A percentile compares a stretch with the other conserved stretches of the same genome.
Evolutionary conservation across 2,329 filamentous ascomycete species (phyloP).

Genomic region (Fonsecaea monophora): DNA sequence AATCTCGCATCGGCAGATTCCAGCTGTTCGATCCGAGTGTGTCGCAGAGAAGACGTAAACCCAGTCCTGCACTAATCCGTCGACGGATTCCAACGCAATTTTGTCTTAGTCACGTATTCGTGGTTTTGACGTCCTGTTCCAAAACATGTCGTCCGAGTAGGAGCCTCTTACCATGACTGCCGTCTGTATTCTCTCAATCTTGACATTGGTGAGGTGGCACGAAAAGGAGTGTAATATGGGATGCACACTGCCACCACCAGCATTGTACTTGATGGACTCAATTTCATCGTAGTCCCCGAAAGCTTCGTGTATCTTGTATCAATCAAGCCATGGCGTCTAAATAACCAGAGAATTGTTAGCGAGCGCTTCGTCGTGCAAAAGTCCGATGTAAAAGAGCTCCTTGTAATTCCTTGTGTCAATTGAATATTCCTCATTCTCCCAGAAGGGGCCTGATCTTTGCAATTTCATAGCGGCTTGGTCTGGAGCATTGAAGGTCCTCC

Average conservation of each 20-base stretch:
- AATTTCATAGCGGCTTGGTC: background rate
- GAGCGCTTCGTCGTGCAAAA: too few species aligned
- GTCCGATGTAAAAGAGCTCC: background rate
- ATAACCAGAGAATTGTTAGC: background rate
- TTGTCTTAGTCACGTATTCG: background rate
- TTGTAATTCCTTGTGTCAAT: background rate
- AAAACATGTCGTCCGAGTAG: background rate
- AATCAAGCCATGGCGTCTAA: background rate
- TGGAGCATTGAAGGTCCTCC: background rate
- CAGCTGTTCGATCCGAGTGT: background rate
- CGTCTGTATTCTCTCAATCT: background rate
- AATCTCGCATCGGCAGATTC: conserved; percentile 6
- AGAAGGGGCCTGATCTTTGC: background rate
- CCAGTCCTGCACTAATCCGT: background rate
- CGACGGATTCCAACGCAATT: background rate
- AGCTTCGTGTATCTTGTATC: background rate
- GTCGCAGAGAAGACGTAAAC: background rate
- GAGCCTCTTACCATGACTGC: background rate
- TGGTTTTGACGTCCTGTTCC: background rate
- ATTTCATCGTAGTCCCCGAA: background rate
- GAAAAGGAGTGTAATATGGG: too few species aligned
- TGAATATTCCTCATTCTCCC: background rate
- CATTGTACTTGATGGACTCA: too few species aligned
- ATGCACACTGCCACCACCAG: background rate
- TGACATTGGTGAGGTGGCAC: background rate